Base-by-base conservation (phyloP, 106 monocot genomes). In the Platanthera zijinensis region DNA sequence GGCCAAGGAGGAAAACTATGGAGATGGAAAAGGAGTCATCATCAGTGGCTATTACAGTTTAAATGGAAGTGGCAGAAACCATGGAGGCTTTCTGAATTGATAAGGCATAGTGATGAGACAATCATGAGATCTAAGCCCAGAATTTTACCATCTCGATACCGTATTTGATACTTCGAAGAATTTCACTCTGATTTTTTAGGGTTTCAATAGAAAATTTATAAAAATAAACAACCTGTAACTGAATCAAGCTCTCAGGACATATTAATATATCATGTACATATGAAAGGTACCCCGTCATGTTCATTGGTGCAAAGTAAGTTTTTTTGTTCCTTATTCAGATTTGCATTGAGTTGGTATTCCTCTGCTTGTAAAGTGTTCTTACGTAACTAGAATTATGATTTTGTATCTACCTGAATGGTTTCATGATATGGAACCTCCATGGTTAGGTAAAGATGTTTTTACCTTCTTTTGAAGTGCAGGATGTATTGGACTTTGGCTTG, bases 61-160 rank as follows among this genome's bases (percentile, higher is more conserved):
- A 97, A 97, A 50, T 97, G 96, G 96, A 97, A 89, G 72, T 97
- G 96, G 96, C 96, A 97, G 76, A 97, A 97, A 53, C 96, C 96
- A 14, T 97, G 96, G 96, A 93, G 82, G 76, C 63, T 97, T 62
- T 91, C 93, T 46, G 96, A 93, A 79, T 81, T 72, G 76, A 94
- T 97, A 50, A 79, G 91, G 45, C 89, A 89, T 19, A 93, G 84
- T 39, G 96, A 97, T 76, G 86, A 97, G 59, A 93, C 89, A 17
- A 85, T 94, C 75, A 84, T 85, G 76, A 89, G 93, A 75, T 10
- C 87, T 17, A 84, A 84, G 53, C 87, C 90, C 3, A 83, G 92
- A 74, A 84, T 78, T 10, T 82, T 77, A 52, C 52, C 82, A 64
- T 75, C 82, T 52, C 71, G 78, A 74, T 50, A 73, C 51, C 32